A percentile compares a stretch with the other conserved stretches of the same genome.
phyloP scores from a whole-genome alignment of 2,329 filamentous ascomycete genomes.

The Cladobotryum protrusum region DNA sequence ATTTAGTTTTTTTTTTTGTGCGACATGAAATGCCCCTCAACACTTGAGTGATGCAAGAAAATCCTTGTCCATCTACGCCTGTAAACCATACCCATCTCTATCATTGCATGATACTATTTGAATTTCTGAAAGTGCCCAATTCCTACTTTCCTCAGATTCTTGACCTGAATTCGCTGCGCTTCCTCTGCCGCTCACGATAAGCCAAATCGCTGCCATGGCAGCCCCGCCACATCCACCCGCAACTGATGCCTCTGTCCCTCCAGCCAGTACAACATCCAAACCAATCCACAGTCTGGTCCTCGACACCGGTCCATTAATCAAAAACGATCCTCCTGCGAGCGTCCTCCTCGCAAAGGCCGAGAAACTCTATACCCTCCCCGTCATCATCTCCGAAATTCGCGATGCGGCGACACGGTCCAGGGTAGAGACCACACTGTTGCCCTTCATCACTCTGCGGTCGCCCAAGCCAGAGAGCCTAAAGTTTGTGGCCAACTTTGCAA shows the following conservation, averaged over 20 bases:
- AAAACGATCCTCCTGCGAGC: constrained; percentile 81
- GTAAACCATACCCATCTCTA: too few species aligned
- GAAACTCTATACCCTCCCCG: constrained; percentile 73
- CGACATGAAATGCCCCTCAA: constrained; percentile 11
- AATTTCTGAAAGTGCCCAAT: too few species aligned
- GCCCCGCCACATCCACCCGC: constrained; percentile 6
- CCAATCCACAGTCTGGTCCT: constrained; percentile 77
- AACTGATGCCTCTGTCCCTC: constrained; percentile 11
- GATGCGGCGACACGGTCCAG: constrained; percentile 75
- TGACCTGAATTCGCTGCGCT: too few species aligned
- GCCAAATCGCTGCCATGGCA: constrained; percentile 17
- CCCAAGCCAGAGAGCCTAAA: constrained; percentile 73
- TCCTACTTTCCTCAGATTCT: too few species aligned
- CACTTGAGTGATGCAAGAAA: background rate
- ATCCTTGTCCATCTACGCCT: background rate
- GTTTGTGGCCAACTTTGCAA: constrained; percentile 76
- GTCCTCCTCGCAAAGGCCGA: constrained; percentile 74
- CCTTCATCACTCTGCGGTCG: constrained; percentile 72
- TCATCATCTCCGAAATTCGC: constrained; percentile 81
- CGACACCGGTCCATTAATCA: constrained; percentile 88
- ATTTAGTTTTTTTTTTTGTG: constrained; percentile 8
- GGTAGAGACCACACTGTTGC: constrained; percentile 76
- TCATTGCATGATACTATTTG: too few species aligned
- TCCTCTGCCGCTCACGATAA: background rate
- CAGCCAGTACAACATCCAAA: constrained; percentile 39